Percentiles rank a stretch among this genome's conserved stretches.
These are phyloP conservation scores for Penicillium longicatenatum DNA, from an alignment of 495 filamentous ascomycete species.

Conservation along the genomic window DNA sequence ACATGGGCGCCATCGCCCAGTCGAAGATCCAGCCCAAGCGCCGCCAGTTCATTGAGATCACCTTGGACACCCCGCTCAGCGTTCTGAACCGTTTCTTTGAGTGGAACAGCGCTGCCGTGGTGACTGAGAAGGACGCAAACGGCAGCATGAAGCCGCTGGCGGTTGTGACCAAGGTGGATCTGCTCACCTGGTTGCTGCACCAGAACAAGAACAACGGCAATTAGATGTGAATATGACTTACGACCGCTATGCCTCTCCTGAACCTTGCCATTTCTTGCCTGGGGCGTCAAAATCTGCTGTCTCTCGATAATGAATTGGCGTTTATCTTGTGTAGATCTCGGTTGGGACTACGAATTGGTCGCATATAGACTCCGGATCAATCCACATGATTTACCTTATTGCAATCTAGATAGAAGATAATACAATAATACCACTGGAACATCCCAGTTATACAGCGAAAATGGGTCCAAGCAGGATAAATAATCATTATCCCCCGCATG, in stretches of 20 bases:
- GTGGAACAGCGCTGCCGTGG: constrained; percentile 94
- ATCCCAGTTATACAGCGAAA: background rate
- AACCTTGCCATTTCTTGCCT: constrained; percentile 1
- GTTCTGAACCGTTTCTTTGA: constrained; percentile 91
- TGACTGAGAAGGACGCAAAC: constrained; percentile 69
- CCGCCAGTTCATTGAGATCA: constrained; percentile 90
- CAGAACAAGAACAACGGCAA: constrained; percentile 43
- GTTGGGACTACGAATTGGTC: background rate
- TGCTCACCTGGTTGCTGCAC: constrained; percentile 90
- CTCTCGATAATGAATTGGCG: background rate
- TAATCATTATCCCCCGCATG: too few relatives aligned
- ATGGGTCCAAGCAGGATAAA: too few relatives aligned
- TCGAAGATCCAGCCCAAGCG: constrained; percentile 34
- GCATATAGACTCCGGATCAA: background rate
- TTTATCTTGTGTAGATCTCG: background rate
- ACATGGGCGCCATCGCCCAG: constrained; percentile 45
- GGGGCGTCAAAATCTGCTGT: background rate
- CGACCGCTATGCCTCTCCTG: constrained; percentile 14
- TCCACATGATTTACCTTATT: background rate
- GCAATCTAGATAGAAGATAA: background rate
- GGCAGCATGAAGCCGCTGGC: constrained; percentile 77
- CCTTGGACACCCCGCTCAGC: constrained; percentile 79
- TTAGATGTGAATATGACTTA: constrained; percentile 7
- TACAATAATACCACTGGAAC: background rate
- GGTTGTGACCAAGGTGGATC: constrained; percentile 94